Evolutionary conservation across 2,329 filamentous ascomycete genomes (phyloP).

Genomic region (Arthrobotrys entomopaga): DNA sequence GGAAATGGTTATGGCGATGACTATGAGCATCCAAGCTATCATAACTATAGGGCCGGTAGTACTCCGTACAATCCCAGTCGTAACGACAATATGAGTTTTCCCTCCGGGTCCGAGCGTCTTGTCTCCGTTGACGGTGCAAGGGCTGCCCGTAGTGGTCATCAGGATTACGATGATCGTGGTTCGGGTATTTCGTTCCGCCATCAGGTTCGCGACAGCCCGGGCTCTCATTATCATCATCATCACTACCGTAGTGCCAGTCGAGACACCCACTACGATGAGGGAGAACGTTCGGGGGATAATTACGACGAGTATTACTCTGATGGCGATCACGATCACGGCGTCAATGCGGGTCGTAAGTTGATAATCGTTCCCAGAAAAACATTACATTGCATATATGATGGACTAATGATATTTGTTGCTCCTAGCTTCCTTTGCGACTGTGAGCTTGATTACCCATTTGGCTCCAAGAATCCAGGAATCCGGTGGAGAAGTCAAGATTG

Average conservation of each 20-base stretch:
- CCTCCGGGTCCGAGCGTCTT: not conserved
- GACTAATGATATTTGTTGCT: not conserved
- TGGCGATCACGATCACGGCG: too few species aligned
- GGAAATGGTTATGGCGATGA: not conserved
- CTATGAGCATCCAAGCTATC: not conserved
- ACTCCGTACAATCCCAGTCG: not conserved
- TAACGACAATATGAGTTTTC: not conserved
- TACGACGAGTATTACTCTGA: too few species aligned
- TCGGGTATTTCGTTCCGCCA: not conserved
- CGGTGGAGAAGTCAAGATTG: conserved; percentile 27
- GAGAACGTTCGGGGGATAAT: too few species aligned
- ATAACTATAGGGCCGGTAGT: too few species aligned
- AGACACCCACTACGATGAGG: too few species aligned
- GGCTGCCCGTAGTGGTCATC: not conserved
- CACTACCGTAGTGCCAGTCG: too few species aligned
- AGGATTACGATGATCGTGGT: not conserved
- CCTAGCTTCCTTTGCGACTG: conserved; percentile 8
- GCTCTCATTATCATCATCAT: too few species aligned
- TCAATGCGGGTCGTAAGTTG: too few species aligned
- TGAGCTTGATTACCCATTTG: conserved; percentile 11
- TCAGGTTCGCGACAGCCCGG: too few species aligned
- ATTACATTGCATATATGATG: too few species aligned
- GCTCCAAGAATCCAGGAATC: conserved; percentile 13
- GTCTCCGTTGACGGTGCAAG: not conserved
- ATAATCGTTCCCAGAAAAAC: too few species aligned